Base-by-base conservation (phyloP, 495 filamentous ascomycete species). In the Xylaria flabelliformis region DNA sequence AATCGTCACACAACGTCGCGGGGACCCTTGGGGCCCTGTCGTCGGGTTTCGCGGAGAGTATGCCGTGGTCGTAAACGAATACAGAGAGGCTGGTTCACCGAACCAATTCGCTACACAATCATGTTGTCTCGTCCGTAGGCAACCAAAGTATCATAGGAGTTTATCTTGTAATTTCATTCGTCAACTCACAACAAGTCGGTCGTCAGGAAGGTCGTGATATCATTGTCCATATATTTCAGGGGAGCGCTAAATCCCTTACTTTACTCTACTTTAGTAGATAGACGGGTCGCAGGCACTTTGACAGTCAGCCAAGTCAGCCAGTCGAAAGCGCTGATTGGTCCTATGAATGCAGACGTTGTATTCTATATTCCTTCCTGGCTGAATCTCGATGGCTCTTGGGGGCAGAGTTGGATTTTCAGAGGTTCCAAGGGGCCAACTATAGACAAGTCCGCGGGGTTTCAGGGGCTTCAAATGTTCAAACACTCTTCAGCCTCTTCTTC, bases 1-100 rank as follows among this genome's bases (percentile, higher is more conserved):
- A 26, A 21, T 59, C 36, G 67, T 50, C 67, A 55, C 67, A 69
- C 67, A 61, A 50, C 36, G 67, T 69, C 67, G 55, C 56, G 34
- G 66, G 55, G 53, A 17, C 46, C 34, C 8, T 69, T 53, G 66
- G 59, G 53, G 32, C 9, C 56, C 67, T 69, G 53, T 32, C 12
- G 64, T 50, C 64, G 64, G 64, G 64, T 64, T 64, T 42, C 61
- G 61, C 39, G 61, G 61, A 39, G 39, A 15, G n/a, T 24, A 42
- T 44, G 41, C 64, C 64, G 44, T 53, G 44, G 46, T 32, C 17
- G 46, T 51, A 53, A 36, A 67, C 46, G 64, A 29, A 19, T 48
- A 24, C 44, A 56, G 50, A 13, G 65, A 19, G 48, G 65, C 2
- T n/a, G 50, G 65, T 50, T 67, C 65, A 36, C 29, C 36, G 36